Conservation (phyloP, 2,329 filamentous ascomycete species). For the Ilyonectria destructans region DNA sequence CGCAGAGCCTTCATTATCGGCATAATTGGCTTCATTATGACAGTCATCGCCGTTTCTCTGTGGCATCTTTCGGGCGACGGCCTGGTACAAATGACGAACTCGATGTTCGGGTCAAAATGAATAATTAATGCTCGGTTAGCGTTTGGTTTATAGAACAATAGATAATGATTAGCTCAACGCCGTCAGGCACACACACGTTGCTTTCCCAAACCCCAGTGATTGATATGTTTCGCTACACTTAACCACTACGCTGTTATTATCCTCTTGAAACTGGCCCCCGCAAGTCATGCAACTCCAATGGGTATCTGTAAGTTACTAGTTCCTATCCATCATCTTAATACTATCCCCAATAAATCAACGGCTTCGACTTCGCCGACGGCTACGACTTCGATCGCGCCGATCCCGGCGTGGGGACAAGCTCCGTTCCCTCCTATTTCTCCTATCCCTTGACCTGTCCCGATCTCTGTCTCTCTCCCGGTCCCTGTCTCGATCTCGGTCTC, state of each 20-base stretch:
- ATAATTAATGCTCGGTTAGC: constrained; percentile 28
- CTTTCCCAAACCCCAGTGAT: background rate
- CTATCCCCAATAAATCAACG: constrained; percentile 42
- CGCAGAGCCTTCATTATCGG: constrained; percentile 45
- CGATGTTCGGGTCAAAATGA: constrained; percentile 44
- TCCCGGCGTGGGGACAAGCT: constrained; percentile 57
- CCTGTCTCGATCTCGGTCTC: constrained; percentile 48
- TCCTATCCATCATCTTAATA: background rate
- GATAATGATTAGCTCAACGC: constrained; percentile 40
- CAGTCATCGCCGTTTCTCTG: constrained; percentile 48
- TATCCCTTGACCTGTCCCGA: constrained; percentile 36
- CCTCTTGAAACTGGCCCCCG: background rate
- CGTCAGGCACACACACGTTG: constrained; percentile 7
- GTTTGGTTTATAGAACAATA: constrained; percentile 37
- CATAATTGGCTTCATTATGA: constrained; percentile 46
- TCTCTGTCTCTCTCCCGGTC: constrained; percentile 36
- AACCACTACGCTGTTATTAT: background rate
- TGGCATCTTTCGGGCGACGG: constrained; percentile 45
- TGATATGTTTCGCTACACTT: background rate
- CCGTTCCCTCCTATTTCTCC: constrained; percentile 49
- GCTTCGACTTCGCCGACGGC: constrained; percentile 60
- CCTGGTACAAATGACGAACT: constrained; percentile 37
- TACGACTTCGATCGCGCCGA: constrained; percentile 57
- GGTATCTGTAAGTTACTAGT: constrained; percentile 39
- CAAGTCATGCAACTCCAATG: constrained; percentile 12